Percentiles rank a stretch among this genome's conserved stretches.
phyloP scores from a whole-genome alignment of 1,284 basidiomycete genomes.

The Pholiota adiposa region DNA sequence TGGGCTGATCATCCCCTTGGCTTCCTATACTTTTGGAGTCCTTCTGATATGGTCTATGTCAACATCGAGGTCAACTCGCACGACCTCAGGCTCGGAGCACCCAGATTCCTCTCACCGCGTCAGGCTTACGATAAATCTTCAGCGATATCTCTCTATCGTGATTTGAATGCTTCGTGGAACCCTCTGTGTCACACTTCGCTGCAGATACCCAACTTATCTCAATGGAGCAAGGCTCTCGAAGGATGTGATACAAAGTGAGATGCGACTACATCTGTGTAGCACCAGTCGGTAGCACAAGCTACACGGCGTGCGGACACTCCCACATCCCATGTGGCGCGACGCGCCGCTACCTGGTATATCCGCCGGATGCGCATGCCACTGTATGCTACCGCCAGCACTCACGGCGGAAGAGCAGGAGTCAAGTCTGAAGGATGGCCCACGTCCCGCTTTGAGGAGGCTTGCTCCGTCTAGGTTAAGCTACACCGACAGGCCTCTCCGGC shows the following conservation, averaged over 20 bases:
- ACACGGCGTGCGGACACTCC: neutral
- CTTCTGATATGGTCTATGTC: constrained; percentile 2
- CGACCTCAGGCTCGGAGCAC: constrained; percentile 1
- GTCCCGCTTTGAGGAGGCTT: neutral
- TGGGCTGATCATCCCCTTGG: neutral
- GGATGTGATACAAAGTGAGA: no score
- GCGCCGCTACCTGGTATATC: neutral
- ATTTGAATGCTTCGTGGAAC: neutral
- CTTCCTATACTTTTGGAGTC: neutral
- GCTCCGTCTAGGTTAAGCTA: constrained; percentile 3
- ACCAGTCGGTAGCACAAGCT: neutral
- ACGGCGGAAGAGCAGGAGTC: neutral
- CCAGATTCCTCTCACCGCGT: constrained; percentile 1
- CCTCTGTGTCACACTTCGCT: neutral
- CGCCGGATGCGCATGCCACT: neutral
- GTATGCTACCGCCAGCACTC: neutral
- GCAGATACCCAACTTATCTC: constrained; percentile 1
- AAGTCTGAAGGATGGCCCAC: neutral
- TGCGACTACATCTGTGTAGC: no score
- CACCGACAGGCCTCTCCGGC: constrained; percentile 4
- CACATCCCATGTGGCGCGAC: neutral
- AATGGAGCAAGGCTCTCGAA: constrained; percentile 8
- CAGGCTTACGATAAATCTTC: neutral
- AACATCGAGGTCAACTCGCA: neutral
- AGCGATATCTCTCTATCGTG: neutral